Percentiles rank a stretch among this genome's conserved stretches.
Conservation (phyloP, 441 rosid genomes). For the Kokia cookei region DNA sequence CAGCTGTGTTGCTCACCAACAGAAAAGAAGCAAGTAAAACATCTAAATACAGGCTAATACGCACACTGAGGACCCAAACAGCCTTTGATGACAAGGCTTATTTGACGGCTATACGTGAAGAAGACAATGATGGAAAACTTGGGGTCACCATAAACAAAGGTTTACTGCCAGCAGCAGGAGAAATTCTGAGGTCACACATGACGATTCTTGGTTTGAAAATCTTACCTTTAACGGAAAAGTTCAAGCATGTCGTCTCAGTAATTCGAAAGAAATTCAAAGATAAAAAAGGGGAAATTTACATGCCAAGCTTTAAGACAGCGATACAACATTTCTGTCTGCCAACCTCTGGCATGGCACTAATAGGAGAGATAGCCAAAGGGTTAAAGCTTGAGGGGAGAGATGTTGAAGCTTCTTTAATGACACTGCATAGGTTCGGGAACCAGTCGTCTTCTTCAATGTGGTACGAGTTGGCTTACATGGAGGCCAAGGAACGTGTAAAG, state of each 20-base stretch:
- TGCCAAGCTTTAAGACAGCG: constrained; percentile 36
- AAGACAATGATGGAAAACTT: constrained; percentile 40
- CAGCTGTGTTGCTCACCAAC: constrained; percentile 47
- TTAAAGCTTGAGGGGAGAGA: constrained; percentile 31
- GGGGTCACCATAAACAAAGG: constrained; percentile 41
- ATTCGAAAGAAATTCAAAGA: constrained; percentile 18
- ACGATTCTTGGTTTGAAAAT: constrained; percentile 27
- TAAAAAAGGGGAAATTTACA: constrained; percentile 26
- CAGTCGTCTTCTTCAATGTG: constrained; percentile 52
- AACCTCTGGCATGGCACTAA: constrained; percentile 33
- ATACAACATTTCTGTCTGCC: constrained; percentile 53
- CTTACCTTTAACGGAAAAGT: constrained; percentile 26
- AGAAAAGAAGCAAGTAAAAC: constrained; percentile 17
- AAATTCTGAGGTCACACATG: constrained; percentile 26
- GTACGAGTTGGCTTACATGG: constrained; percentile 50
- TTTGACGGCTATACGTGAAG: constrained; percentile 34
- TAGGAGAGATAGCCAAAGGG: constrained; percentile 39
- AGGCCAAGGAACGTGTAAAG: constrained; percentile 42
- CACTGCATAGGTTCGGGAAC: constrained; percentile 55
- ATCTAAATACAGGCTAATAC: constrained; percentile 36
- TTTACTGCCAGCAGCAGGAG: constrained; percentile 30
- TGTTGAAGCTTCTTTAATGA: constrained; percentile 42
- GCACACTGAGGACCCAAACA: constrained; percentile 33
- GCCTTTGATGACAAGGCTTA: constrained; percentile 37
- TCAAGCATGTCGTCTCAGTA: constrained; percentile 18